Base-by-base conservation (phyloP, 768 basidiomycete genomes). In the Amanita rimosa region DNA sequence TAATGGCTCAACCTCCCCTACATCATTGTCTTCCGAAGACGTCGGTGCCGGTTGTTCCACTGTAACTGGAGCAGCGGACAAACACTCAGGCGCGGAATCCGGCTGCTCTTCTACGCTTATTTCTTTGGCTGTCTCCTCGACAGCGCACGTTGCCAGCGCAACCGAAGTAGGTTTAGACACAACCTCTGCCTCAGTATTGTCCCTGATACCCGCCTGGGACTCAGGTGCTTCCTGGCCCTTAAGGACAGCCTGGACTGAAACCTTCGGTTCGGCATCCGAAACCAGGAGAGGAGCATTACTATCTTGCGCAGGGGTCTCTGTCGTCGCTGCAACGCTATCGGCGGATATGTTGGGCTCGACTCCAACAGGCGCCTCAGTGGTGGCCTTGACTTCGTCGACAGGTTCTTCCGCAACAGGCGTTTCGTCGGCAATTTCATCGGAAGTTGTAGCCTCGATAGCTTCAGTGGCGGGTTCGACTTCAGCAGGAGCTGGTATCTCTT, bases 131-230 rank as follows among this genome's bases (percentile, higher is more conserved):
- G 33, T 22, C 7, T 38, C 39, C 17, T 46, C 34, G 11, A 22
- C 19, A n/a, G 34, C 27, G 24, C 36, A 48, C 34, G 29, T 53
- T 36, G 33, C 52, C 35, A 34, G 26, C 24, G 40, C 40, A 31
- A 43, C 38, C 31, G 39, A 26, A 33, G 46, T 4, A 24, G 7
- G n/a, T 27, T 36, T 49, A 38, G 22, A n/a, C 33, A 38, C 26
- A 29, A 38, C 39, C 41, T 45, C 50, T 19, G 24, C 38, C 29
- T 50, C 49, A 17, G 36, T 10, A 42, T 49, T 37, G 29, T 33
- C 17, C 41, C 35, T 38, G 37, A 46, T 39, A 33, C 33, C 55
- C 7, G 31, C 48, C 52, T 29, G 29, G 10, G 29, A 29, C 29
- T 36, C 44, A 27, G 50, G 17, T n/a, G 33, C 40, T 21, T 44